Evolutionary conservation across 352 stramenopile genomes (phyloP), one percentile per base, ranked within the genome.

Genomic region (Phytophthora multivora): DNA sequence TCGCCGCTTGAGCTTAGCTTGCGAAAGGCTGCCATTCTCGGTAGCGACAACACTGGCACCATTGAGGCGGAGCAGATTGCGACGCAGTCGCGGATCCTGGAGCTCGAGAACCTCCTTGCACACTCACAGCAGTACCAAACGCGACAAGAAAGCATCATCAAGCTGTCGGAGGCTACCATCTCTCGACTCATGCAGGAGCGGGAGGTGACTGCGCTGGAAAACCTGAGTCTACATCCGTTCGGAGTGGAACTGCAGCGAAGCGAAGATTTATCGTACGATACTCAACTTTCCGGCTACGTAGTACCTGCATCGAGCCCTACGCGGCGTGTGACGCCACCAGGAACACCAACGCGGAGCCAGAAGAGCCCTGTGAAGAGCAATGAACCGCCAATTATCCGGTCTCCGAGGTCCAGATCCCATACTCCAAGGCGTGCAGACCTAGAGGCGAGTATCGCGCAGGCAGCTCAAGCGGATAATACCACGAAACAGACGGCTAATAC

Each of bases 1-100:
- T 91, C 82, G 1, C 82, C 82, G 2, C 53, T 89, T 5, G 82
- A 91, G 49, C 57, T 91, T 10, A 88, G 71, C 46, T 55, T 88
- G 12, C 75, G 80, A 6, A 91, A 91, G 52, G 73, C 80, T 2
- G 76, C 76, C 0, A 89, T 89, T 4, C 33, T 91, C 1, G 68
- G 72, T 0, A 79, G 69, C 18, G 76, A 89, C 3, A 61, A 57
- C 23, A 60, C 67, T 4, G 66, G 66, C 0, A 84, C 71, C 2
- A 69, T 71, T 7, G 80, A 89, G 41, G 70, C 74, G 0, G 82
- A 86, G 46, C 46, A 83, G 10, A 91, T 89, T 40, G 80, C 88
- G 39, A 57, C 76, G 0, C 69, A 85, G 21, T 71, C 74, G 0
- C 58, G 77, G 2, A 82, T 89, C 48, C 69, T 79, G 15, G 80